These are phyloP conservation scores for Fusarium duplospermum DNA, from an alignment of 2,329 filamentous ascomycete species.

Conservation along the genomic window DNA sequence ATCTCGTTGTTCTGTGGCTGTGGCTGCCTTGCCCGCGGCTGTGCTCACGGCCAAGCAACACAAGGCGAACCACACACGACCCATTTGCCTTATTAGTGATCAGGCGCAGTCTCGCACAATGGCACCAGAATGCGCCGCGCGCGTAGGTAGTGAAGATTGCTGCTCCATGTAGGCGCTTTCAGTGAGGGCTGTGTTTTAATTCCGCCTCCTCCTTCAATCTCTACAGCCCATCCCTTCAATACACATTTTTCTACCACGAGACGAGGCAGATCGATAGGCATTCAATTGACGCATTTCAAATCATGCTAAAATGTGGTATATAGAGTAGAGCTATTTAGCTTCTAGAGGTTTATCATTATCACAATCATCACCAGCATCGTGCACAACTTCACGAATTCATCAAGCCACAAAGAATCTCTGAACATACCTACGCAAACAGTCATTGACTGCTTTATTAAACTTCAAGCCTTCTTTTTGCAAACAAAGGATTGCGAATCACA, in stretches of 20 bases:
- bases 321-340: not conserved
- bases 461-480: not conserved
- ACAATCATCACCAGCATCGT: not conserved
- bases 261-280: no score
- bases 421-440: not conserved
- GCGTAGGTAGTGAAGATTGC: not conserved
- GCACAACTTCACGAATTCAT: not conserved
- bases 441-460: not conserved
- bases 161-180: no score
- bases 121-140: not conserved
- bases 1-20: not conserved
- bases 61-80: not conserved
- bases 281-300: no score
- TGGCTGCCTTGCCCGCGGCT: not conserved
- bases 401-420: constrained; percentile 2
- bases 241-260: no score
- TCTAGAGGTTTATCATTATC: not conserved
- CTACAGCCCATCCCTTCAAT: no score
- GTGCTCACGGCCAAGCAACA: not conserved
- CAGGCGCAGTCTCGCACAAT: not conserved
- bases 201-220: no score
- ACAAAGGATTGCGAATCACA: not conserved
- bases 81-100: not conserved
- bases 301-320: no score
- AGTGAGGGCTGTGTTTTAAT: no score